phyloP scores from a whole-genome alignment of 1,284 basidiomycete genomes.

The Bondarzewia mesenterica region DNA sequence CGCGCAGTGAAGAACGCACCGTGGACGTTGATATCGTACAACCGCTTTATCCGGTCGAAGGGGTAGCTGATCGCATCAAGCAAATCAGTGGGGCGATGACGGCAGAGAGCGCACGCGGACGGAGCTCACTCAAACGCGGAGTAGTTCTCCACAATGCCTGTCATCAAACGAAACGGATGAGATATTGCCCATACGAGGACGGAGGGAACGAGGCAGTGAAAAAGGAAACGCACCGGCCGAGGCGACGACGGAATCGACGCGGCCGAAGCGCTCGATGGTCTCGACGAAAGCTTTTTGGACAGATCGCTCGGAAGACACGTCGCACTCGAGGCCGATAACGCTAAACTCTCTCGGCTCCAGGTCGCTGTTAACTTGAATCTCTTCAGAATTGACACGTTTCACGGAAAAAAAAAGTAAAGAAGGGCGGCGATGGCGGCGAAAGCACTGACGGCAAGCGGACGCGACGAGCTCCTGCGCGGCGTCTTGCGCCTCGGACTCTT shows the following conservation, averaged over 20 bases:
- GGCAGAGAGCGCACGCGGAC: background rate
- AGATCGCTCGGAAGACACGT: slow-evolving; percentile 78
- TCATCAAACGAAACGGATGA: slow-evolving; percentile 1
- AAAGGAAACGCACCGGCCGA: slow-evolving; percentile 61
- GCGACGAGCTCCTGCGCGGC: slow-evolving; percentile 72
- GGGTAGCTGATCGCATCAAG: slow-evolving; percentile 53
- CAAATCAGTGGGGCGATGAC: slow-evolving; percentile 4
- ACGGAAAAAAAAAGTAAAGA: too few species aligned
- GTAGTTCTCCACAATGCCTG: slow-evolving; percentile 89
- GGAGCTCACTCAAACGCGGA: slow-evolving; percentile 70
- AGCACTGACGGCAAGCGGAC: slow-evolving; percentile 39
- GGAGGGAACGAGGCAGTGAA: background rate
- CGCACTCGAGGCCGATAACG: slow-evolving; percentile 76
- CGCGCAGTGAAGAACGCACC: slow-evolving; percentile 91
- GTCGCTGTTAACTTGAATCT: slow-evolving; percentile 51
- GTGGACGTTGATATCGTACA: slow-evolving; percentile 93
- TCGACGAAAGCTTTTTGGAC: slow-evolving; percentile 68
- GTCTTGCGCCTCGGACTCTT: slow-evolving; percentile 59
- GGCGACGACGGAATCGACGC: slow-evolving; percentile 80
- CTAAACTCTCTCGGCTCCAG: slow-evolving; percentile 54
- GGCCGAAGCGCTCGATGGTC: slow-evolving; percentile 71
- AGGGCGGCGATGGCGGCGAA: background rate
- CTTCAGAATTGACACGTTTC: slow-evolving; percentile 22
- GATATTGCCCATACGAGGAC: background rate
- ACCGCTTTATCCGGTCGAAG: slow-evolving; percentile 69